Evolutionary conservation across 345 rosid genomes (phyloP), one percentile per base, ranked within the genome.

Genomic region (Crucihimalaya himalaica): DNA sequence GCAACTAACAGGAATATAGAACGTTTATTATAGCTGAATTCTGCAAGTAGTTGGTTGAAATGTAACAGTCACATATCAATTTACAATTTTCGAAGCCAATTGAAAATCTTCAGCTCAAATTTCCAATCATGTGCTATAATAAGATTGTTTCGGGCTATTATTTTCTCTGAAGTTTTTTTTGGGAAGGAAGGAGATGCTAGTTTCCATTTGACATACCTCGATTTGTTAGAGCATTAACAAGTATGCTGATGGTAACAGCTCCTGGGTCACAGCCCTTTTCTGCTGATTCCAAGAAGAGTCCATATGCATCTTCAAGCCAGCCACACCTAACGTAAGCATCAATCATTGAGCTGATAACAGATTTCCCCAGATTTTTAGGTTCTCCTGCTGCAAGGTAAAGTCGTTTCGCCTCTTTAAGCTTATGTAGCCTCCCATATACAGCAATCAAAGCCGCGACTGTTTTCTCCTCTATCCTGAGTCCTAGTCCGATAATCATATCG

Each of bases 221-320:
- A 64, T 81, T 83, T 57, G 96, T 82, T 75, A 92, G 74, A 46
- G 90, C 82, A 78, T 89, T 86, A 77, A 89, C 97, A 39, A 86
- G 75, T 37, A 84, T 83, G 84, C 96, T 83, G 63, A 87, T 62
- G 53, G 87, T 76, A 78, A 92, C 86, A 74, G 88, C 83, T 61
- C 81, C 85, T 19, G 76, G 80, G 72, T 80, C 67, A 43, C 73
- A 76, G 45, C 83, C 88, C 53, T 60, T 81, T 53, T 66, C 65
- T 31, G 66, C 76, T 71, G 84, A 81, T 71, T 85, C 87, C 75
- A 70, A 80, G 76, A 86, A 89, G 59, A 89, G 83, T 7, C 28
- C 78, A 82, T 81, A 82, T 40, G 90, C 92, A 39, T 81, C 86
- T 69, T 82, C 84, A 46, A 85, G 74, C 85, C 83, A 84, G 67